Evolutionary conservation across 116 monocot species (phyloP), one percentile per base, ranked within the genome.

Genomic region (Zostera marina): DNA sequence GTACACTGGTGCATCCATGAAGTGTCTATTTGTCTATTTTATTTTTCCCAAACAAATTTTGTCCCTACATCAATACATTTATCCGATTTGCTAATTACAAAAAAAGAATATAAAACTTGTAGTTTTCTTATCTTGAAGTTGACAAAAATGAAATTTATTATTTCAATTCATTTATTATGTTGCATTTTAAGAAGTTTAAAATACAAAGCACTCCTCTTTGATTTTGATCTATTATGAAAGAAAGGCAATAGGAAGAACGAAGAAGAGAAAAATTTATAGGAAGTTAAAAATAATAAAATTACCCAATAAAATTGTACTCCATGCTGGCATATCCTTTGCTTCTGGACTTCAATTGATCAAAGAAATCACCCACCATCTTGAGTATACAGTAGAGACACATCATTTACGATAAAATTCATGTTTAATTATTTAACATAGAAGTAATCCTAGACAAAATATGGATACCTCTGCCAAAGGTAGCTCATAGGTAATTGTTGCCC

Each of bases 351-450:
- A 96, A 68, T 58, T 96, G 96, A 70, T 96, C 96, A 74, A 85
- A 96, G 70, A 96, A 88, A 63, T 96, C 96, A n/a, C 89, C 89
- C 63, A 96, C 85, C 96, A 96, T 96, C 89, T 93, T 66, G 63
- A 42, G 41, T 39, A 55, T 11, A 38, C n/a, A 10, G 49, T 54
- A 2, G 43, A 63, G 15, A 56, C 11, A 21, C 48, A 21, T 13
- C 20, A 65, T 53, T 16, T 52, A 59, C 2, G 15, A 20, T 22
- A 47, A 47, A 56, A 38, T 56, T 19, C 51, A 9, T 12, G 16
- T 38, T 39, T 56, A 41, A 38, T 38, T 51, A 51, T 8, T 51
- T 19, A 49, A 49, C 15, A 49, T 49, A 49, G 49, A 49, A 8
- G 38, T 32, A n/a, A 12, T 38, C 39, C 1, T 13, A 41, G 38